Conservation (phyloP, 148 eudicot species). For the Chenopodium suecicum region DNA sequence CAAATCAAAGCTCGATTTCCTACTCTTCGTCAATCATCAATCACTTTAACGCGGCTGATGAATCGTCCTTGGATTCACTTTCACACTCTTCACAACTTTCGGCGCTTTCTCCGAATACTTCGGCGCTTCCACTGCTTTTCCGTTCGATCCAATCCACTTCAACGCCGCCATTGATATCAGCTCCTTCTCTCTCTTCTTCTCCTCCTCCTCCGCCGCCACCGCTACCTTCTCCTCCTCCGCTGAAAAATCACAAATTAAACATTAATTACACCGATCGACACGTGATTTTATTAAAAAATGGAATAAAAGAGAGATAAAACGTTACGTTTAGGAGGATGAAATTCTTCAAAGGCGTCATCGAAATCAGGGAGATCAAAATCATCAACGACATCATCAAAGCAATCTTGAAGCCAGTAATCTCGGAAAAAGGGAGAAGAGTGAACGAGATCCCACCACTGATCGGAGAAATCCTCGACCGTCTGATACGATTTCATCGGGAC, state of each 20-base stretch:
- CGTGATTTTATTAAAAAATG: too few relatives aligned
- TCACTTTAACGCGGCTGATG: slow-evolving; percentile 73
- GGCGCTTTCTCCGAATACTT: slow-evolving; percentile 58
- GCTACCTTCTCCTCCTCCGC: too few relatives aligned
- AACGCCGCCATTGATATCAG: slow-evolving; percentile 46
- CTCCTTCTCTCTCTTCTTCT: slow-evolving; percentile 38
- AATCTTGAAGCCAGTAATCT: slow-evolving; percentile 83
- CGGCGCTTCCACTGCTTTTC: slow-evolving; percentile 35
- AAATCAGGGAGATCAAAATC: slow-evolving; percentile 39
- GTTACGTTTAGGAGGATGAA: slow-evolving; percentile 28
- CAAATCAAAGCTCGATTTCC: too few relatives aligned
- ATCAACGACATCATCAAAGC: slow-evolving; percentile 49
- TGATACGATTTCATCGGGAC: slow-evolving; percentile 65
- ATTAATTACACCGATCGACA: neutral
- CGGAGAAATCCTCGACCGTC: slow-evolving; percentile 79
- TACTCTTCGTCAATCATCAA: neutral
- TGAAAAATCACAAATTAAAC: too few relatives aligned
- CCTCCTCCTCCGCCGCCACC: slow-evolving; percentile 29
- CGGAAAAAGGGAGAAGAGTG: slow-evolving; percentile 78
- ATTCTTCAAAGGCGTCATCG: slow-evolving; percentile 38
- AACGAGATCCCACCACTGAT: slow-evolving; percentile 80
- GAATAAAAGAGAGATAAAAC: too few relatives aligned
- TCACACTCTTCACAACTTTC: slow-evolving; percentile 68
- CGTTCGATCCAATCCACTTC: slow-evolving; percentile 46
- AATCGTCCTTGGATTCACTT: slow-evolving; percentile 70